phyloP scores from a whole-genome alignment of 352 stramenopile species.

The Thalassiosira mediterranea region DNA sequence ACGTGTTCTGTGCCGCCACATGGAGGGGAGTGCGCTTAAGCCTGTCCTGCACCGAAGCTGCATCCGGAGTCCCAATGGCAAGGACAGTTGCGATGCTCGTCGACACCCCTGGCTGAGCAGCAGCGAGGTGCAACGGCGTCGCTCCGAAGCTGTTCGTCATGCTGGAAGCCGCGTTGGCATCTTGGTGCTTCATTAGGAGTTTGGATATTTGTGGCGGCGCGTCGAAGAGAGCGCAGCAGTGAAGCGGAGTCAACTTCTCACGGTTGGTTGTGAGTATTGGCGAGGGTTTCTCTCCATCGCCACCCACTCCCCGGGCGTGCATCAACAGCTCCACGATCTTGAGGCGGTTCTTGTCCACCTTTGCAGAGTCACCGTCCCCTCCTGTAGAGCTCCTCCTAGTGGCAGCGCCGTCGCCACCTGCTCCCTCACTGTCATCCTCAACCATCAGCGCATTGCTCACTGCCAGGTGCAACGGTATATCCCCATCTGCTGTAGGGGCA shows the following conservation, averaged over 20 bases:
- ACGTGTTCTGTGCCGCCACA: constrained; percentile 52
- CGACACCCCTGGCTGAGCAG: constrained; percentile 49
- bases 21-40: constrained; percentile 55
- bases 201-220: constrained; percentile 48
- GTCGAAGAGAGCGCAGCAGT: constrained; percentile 64
- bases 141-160: constrained; percentile 55
- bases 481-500: constrained; percentile 34
- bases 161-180: constrained; percentile 41
- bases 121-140: constrained; percentile 59
- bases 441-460: constrained; percentile 40
- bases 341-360: constrained; percentile 44
- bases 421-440: constrained; percentile 10
- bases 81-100: constrained; percentile 47
- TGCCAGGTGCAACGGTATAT: constrained; percentile 67
- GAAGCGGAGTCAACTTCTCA: constrained; percentile 61
- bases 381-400: background rate
- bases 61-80: constrained; percentile 41
- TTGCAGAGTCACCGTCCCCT: background rate
- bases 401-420: background rate
- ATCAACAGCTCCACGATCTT: constrained; percentile 59
- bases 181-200: constrained; percentile 51
- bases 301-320: constrained; percentile 6
- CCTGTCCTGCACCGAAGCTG: constrained; percentile 44
- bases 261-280: constrained; percentile 61
- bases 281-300: constrained; percentile 21